phyloP scores from a whole-genome alignment of 2,329 filamentous ascomycete genomes.

The Mycocentrospora acerina region DNA sequence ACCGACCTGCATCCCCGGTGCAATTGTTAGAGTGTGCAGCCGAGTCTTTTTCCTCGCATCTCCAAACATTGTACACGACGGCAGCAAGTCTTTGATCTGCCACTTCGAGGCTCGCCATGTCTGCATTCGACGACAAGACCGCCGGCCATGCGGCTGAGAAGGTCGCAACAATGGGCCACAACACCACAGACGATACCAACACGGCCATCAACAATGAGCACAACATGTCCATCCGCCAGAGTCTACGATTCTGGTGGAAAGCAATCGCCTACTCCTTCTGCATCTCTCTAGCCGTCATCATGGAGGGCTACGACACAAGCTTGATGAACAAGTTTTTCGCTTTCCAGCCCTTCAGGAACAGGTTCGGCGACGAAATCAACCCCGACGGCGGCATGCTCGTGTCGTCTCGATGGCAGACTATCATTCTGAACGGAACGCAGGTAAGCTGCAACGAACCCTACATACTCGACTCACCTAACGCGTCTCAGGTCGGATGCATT shows the following conservation, averaged over 20 bases:
- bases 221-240: conserved; percentile 62
- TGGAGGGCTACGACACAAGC: conserved; percentile 84
- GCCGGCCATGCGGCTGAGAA: conserved; percentile 22
- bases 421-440: conserved; percentile 46
- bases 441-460: conserved; percentile 30
- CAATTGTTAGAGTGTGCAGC: conserved; percentile 4
- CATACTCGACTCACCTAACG: no score
- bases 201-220: conserved; percentile 45
- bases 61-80: no score
- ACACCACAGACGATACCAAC: conserved; percentile 17
- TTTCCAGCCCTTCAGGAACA: conserved; percentile 44
- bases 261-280: conserved; percentile 78
- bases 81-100: no score
- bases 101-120: conserved; percentile 2
- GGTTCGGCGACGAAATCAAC: conserved; percentile 40
- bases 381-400: conserved; percentile 41
- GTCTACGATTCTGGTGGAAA: conserved; percentile 78
- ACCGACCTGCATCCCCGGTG: no score
- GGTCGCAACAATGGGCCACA: conserved; percentile 13
- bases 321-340: conserved; percentile 76
- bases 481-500: conserved; percentile 40
- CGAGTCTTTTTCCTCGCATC: conserved; percentile 1
- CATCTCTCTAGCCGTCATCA: conserved; percentile 81
- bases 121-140: conserved; percentile 18
- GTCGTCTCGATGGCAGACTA: conserved; percentile 47